A percentile compares a stretch with the other conserved stretches of the same genome.
Conservation (phyloP, 208 protist genomes). For the Leishmania tropica region DNA sequence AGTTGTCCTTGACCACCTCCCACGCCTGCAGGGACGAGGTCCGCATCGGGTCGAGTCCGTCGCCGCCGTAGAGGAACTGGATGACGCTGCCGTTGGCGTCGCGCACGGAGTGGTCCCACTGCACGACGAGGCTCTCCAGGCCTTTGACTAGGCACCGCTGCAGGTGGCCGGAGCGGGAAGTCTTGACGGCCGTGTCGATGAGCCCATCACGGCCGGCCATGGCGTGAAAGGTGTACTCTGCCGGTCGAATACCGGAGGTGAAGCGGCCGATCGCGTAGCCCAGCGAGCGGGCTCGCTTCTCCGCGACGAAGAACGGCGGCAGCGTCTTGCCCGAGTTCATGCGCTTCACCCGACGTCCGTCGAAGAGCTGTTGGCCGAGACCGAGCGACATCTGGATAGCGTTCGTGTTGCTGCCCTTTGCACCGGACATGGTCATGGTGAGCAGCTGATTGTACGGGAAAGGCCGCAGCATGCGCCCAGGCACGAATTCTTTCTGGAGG, state of each 20-base stretch:
- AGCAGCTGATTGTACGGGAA: slow-evolving; percentile 99
- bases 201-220: slow-evolving; percentile 99
- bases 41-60: slow-evolving; percentile 97
- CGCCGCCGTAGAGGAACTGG: slow-evolving; percentile 99
- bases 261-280: slow-evolving; percentile 96
- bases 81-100: slow-evolving; percentile 95
- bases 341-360: slow-evolving; percentile 96
- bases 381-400: slow-evolving; percentile 97
- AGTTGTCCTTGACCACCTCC: slow-evolving; percentile 90
- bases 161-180: slow-evolving; percentile 98
- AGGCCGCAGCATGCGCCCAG: slow-evolving; percentile 80
- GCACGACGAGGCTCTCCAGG: slow-evolving; percentile 93
- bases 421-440: slow-evolving; percentile 98
- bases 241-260: slow-evolving; percentile 99
- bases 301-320: slow-evolving; percentile 85
- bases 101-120: slow-evolving; percentile 97
- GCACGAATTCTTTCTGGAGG: slow-evolving; percentile 91
- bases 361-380: slow-evolving; percentile 98
- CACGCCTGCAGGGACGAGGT: slow-evolving; percentile 94
- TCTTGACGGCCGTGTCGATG: slow-evolving; percentile 99
- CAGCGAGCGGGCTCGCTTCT: slow-evolving; percentile 79
- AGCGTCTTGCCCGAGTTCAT: slow-evolving; percentile 98
- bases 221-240: slow-evolving; percentile 99
- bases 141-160: slow-evolving; percentile 98
- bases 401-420: slow-evolving; percentile 99